Percentiles rank a stretch among this genome's conserved stretches.
Evolutionary conservation across 2,329 filamentous ascomycete species (phyloP).

Genomic region (Pseudogymnoascus verrucosus): DNA sequence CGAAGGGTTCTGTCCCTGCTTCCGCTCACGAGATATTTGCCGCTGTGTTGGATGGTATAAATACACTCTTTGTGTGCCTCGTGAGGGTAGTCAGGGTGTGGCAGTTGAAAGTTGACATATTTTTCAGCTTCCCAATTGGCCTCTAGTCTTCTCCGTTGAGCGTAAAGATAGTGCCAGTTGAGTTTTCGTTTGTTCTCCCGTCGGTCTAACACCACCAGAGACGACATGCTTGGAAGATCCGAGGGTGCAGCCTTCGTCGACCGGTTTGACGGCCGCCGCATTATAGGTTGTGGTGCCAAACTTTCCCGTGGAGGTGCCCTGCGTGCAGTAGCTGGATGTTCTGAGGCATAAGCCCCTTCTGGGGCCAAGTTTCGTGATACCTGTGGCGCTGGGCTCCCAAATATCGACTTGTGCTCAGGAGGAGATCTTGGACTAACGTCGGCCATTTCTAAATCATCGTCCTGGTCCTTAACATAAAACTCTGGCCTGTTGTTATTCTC

Average conservation of each 20-base stretch:
- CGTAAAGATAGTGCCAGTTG: conserved; percentile 92
- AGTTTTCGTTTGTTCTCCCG: conserved; percentile 48
- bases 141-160: conserved; percentile 75
- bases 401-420: neutral
- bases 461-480: neutral
- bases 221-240: conserved; percentile 14
- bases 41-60: conserved; percentile 85
- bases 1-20: conserved; percentile 83
- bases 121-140: conserved; percentile 83
- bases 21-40: conserved; percentile 82
- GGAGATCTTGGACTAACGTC: neutral
- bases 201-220: conserved; percentile 43
- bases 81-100: conserved; percentile 68
- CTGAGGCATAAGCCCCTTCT: neutral
- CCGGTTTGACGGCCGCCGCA: neutral
- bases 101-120: conserved; percentile 81
- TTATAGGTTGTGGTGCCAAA: neutral
- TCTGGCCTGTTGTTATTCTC: conserved; percentile 3
- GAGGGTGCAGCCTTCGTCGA: neutral
- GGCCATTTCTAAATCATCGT: neutral
- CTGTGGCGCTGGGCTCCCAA: neutral
- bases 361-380: neutral
- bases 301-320: neutral
- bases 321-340: neutral
- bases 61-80: conserved; percentile 91